Evolutionary conservation across 768 basidiomycete species (phyloP).

Genomic region (Pulveroboletus sp.): DNA sequence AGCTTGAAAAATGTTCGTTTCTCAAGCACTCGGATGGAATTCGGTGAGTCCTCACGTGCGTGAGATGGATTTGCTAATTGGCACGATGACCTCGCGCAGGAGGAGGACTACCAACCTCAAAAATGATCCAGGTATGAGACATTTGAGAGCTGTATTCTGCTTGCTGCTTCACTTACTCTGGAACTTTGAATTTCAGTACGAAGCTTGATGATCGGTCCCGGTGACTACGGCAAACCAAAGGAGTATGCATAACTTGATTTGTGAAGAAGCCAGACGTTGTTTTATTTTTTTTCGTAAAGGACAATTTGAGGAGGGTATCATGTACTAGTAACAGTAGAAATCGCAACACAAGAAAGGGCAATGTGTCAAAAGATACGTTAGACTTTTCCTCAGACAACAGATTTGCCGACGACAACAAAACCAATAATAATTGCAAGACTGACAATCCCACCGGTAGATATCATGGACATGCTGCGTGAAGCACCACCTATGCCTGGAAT

Average conservation of each 20-base stretch:
- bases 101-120: conserved; percentile 16
- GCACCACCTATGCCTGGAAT: not conserved
- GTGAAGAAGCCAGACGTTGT: not conserved
- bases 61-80: not conserved
- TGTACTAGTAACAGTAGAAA: too few species aligned
- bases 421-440: conserved; percentile 9
- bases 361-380: not conserved
- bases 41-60: conserved; percentile 7
- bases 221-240: too few species aligned
- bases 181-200: conserved; percentile 8
- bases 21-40: not conserved
- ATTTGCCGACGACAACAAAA: not conserved
- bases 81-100: conserved; percentile 5
- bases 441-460: not conserved
- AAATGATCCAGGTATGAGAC: conserved; percentile 16
- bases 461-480: not conserved
- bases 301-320: too few species aligned
- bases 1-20: conserved; percentile 36
- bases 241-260: not conserved
- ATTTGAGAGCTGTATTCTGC: not conserved
- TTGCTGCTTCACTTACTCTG: not conserved
- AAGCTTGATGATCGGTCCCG: conserved; percentile 22
- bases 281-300: too few species aligned
- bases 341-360: not conserved
- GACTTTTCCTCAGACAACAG: not conserved